Base-by-base conservation (phyloP, 2,329 filamentous ascomycete species). In the Microsporum audouinii region DNA sequence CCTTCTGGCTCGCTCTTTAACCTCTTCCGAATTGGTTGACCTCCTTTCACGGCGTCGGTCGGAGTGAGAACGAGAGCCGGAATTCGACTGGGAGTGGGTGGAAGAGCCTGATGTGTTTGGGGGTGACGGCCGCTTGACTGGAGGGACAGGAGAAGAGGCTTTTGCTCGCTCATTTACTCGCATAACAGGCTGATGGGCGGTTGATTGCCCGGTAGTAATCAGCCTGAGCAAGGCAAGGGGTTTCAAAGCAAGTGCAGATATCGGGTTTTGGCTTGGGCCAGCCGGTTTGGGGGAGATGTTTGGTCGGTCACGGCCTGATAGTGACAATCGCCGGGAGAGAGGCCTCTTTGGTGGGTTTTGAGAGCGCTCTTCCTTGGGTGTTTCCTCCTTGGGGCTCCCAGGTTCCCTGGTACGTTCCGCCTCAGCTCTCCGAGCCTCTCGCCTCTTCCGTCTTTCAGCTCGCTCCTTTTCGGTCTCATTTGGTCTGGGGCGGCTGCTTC, bases 141-240 rank as follows among this genome's bases (percentile, higher is more conserved):
- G 38, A 2, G 55, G 38, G 6, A 41, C 33, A 12, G 55, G 38
- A 27, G 60, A 61, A 17, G 62, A 60, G 17, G 49, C 38, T 17
- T 59, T 58, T 5, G 72, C 73, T 59, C 65, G 62, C 47, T 68
- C 68, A 60, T 75, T 76, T 17, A 77, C 64, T 58, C 69, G 72
- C 39, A 77, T 67, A 14, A 76, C 66, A n/a, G 71, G 74, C 0
- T 69, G 71, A 34, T 72, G 71, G 17, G 71, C 74, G 58, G 76
- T 71, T 3, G 74, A 75, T 47, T 75, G 69, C n/a, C 73, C 76
- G 14, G 70, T 70, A 14, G 70, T 71, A 67, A 76, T 72, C 33
- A 60, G 63, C 49, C 65, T 69, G 14, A 66, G 60, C 72, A 75
- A 53, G 3, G 61, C 60, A 53, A 64, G 60, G 3, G 64, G 63